Base-by-base conservation (phyloP, 108 stramenopile species). In the Cyclostephanos tholiformis region DNA sequence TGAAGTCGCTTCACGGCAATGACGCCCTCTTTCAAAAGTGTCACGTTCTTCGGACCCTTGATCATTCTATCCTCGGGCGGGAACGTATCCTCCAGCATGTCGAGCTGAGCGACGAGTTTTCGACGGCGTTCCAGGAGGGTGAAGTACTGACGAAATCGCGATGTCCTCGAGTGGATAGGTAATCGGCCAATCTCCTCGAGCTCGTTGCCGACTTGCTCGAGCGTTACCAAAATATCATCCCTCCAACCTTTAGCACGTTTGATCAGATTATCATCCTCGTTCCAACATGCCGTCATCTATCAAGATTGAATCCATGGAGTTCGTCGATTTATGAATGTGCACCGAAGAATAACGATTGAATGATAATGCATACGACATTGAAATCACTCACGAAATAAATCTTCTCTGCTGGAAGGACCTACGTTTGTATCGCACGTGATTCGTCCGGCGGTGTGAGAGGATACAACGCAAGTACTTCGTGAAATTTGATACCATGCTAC, bases 201-300 rank as follows among this genome's bases (percentile, higher is more conserved):
- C 25, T 55, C 53, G 3, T 26, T 27, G 10, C 22, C 14, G 27
- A 55, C 22, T 10, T 27, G 23, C 23, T 27, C 9, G 8, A 55
- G 23, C 53, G 23, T 2, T 26, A 2, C 1, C 10, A 13, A 2
- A 3, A 12, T 55, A 27, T 27, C 26, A 0, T 55, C 53, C 22
- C 9, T 55, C 53, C 7, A 25, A 11, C 53, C 9, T 1, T 5
- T 55, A 1, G 53, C 53, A 0, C 53, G 53, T 55, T 55, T 55
- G 23, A 55, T 55, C 53, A 55, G 2, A 55, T 55, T 55, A 27
- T 23, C 26, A 13, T 55, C 53, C 22, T 23, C 23, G 27, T 55
- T 55, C 53, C 53, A 55, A 12, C 53, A 55, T 55, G 53, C 53
- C 0, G 53, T 55, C 53, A 55, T 55, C 53, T 55, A 5, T 16